Evolutionary conservation across 2,329 filamentous ascomycete genomes (phyloP).

Genomic region (Sordariomycetes sp.): DNA sequence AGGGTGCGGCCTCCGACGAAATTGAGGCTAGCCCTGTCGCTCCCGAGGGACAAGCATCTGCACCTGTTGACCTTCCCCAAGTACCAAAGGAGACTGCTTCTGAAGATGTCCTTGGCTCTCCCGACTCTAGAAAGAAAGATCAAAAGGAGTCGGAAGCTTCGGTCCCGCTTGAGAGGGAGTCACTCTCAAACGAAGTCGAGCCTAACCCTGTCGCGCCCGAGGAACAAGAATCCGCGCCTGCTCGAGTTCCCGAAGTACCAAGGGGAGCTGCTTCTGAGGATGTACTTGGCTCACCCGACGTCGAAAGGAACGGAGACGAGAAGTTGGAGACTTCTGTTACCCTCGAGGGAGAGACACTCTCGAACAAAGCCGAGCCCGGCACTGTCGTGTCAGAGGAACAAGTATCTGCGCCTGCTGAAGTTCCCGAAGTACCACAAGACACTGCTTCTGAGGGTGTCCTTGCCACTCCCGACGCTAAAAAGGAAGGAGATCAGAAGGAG

Average conservation of each 20-base stretch:
- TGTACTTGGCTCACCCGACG: neutral
- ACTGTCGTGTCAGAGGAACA: neutral
- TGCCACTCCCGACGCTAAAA: neutral
- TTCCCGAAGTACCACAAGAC: neutral
- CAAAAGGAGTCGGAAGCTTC: neutral
- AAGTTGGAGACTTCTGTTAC: neutral
- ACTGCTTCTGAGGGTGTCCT: neutral
- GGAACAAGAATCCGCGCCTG: neutral
- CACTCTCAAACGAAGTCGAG: neutral
- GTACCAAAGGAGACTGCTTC: neutral
- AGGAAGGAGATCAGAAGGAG: neutral
- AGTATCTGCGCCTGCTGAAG: neutral
- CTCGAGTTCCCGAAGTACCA: neutral
- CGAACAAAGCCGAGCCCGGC: neutral
- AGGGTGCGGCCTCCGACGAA: neutral
- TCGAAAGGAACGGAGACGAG: neutral
- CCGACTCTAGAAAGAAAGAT: neutral
- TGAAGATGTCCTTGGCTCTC: neutral
- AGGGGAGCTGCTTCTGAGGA: neutral
- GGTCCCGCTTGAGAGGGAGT: neutral
- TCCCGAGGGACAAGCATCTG: neutral
- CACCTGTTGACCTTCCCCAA: neutral
- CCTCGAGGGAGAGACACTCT: neutral
- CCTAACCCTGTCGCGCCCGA: neutral
- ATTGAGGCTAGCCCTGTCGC: neutral